Percentiles rank a stretch among this genome's conserved stretches.
Evolutionary conservation across 2,329 filamentous ascomycete species (phyloP).

Genomic region (Aotearoamyces nothofagi): DNA sequence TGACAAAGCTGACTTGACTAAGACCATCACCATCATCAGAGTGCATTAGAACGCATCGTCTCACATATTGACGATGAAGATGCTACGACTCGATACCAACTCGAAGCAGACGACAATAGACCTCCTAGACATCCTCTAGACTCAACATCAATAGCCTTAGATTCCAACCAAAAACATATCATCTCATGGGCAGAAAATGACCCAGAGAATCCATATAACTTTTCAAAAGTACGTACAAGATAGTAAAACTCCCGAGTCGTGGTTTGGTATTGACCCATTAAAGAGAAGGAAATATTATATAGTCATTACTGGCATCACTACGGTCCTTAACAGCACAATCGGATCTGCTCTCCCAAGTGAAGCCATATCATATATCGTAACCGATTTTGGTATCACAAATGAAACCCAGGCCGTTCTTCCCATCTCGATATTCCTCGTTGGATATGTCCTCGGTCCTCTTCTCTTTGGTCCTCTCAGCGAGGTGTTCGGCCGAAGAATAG

Average conservation of each 20-base stretch:
- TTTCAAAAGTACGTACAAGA: conserved; percentile 10
- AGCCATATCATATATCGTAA: conserved; percentile 39
- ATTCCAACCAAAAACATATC: conserved; percentile 8
- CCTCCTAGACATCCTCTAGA: conserved; percentile 11
- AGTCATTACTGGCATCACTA: conserved; percentile 36
- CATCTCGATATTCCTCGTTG: conserved; percentile 47
- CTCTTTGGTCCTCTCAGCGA: conserved; percentile 53
- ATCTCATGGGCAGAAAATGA: conserved; percentile 16
- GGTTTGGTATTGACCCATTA: neutral
- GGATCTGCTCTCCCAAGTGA: conserved; percentile 49
- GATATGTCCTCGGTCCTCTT: conserved; percentile 40
- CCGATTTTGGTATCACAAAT: conserved; percentile 38
- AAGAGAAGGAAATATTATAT: conserved; percentile 39
- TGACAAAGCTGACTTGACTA: no score
- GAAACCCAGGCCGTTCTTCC: conserved; percentile 28
- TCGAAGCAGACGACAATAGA: conserved; percentile 25
- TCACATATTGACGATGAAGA: conserved; percentile 24
- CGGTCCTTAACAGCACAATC: conserved; percentile 54
- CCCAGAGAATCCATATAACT: conserved; percentile 18
- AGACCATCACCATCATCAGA: conserved; percentile 6
- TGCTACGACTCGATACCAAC: conserved; percentile 24
- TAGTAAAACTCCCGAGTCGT: neutral
- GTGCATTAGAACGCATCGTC: conserved; percentile 9
- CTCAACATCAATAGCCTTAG: conserved; percentile 10
- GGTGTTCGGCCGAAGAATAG: conserved; percentile 41